Base-by-base conservation (phyloP, 805 yeast species). In the Candida arabinofermentans region DNA sequence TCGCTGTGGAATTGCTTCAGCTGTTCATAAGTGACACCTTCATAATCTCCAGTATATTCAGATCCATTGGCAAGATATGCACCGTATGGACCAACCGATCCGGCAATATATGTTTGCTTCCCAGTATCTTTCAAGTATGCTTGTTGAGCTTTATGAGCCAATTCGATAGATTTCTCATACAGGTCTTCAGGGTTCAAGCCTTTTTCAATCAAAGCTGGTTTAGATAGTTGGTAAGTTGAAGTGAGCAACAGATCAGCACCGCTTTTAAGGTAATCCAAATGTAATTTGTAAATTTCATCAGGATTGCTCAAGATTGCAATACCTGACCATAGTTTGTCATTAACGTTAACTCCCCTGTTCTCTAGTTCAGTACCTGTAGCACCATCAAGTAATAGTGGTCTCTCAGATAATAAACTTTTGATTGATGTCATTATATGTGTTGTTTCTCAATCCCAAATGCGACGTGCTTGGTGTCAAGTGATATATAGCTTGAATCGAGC, bases 31-130 rank as follows among this genome's bases (percentile, higher is more conserved):
- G 63, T 55, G 7, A 59, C 65, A 21, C 58, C 66, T 9, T 69
- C 71, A 57, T 84, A 85, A 38, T 79, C 70, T 2, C 95, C 95
- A 3, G 81, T 77, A 51, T 81, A 86, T 53, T 86, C 96, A 0
- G 83, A 70, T 0, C 89, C 88, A 47, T 77, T 70, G 23, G 83
- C 77, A 27, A 83, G 55, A 49, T 64, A 78, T 0, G 90, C 85
- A 1, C 90, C 95, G 57, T 77, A 86, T 0, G 95, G 87, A 0
- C 95, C 96, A 27, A 85, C 61, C 7, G 86, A 76, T 0, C 86
- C 95, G 2, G 76, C 77, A 5, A 81, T 68, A 32, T 51, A 53
- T 8, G 53, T 34, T 12, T 34, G 9, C 10, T 35, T 42, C 3
- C 46, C 49, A 7, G 48, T 36, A n/a, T 40, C 36, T 24, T 46